Conservation (phyloP, 2,329 filamentous ascomycete genomes). For the Fusarium sp. region DNA sequence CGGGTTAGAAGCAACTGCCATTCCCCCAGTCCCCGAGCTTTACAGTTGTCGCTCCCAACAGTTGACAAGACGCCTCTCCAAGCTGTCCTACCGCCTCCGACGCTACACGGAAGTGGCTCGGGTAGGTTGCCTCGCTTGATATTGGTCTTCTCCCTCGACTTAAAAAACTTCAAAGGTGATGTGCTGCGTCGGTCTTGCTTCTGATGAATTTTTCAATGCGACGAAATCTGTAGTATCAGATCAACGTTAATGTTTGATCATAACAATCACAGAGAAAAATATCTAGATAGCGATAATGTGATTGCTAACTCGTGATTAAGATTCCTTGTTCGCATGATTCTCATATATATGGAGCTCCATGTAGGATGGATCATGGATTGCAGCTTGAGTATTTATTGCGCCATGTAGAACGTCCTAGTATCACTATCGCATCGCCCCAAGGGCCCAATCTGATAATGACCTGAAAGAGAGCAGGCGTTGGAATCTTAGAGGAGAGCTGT, state of each 20-base stretch:
- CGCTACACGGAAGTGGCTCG: not conserved
- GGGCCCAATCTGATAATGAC: not conserved
- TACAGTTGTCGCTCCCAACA: no score
- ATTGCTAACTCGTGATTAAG: fast-evolving
- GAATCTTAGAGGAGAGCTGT: no score
- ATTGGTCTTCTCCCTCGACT: not conserved
- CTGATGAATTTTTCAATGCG: no score
- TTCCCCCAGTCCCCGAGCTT: not conserved
- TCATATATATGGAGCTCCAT: not conserved
- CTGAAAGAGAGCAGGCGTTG: not conserved
- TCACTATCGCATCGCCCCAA: fast-evolving
- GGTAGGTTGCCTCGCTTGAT: not conserved
- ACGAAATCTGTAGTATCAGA: not conserved
- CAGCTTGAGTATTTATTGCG: not conserved
- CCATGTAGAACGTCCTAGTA: fast-evolving
- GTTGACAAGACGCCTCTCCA: not conserved
- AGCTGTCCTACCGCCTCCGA: not conserved
- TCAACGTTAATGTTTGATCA: fast-evolving
- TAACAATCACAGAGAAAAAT: fast-evolving
- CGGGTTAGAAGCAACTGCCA: not conserved
- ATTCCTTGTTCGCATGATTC: not conserved
- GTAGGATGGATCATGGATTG: no score
- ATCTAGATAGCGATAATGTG: no score
- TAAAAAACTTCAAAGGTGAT: not conserved
- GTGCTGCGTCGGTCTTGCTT: not conserved